These are phyloP conservation scores for Coccomyxa subellipsoidea DNA, from an alignment of 163 green algal species.

Conservation along the genomic window DNA sequence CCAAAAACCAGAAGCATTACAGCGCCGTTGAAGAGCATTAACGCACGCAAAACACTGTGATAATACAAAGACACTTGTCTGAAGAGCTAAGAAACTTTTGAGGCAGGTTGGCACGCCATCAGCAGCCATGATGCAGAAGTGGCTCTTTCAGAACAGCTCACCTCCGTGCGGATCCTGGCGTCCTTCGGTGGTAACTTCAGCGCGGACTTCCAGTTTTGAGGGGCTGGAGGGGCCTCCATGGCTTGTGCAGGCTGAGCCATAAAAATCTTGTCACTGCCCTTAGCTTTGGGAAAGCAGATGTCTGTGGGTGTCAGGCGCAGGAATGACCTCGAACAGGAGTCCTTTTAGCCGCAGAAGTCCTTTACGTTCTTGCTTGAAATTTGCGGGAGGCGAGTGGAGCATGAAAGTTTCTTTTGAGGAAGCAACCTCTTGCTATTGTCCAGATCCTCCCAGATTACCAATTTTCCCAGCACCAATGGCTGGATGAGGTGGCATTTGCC, in stretches of 20 bases:
- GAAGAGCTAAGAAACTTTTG: background rate
- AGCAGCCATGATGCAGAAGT: background rate
- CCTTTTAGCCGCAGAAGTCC: background rate
- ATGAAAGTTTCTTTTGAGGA: background rate
- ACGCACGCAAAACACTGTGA: too few relatives aligned
- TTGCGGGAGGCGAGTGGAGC: background rate
- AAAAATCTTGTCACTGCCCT: background rate
- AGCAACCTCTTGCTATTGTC: background rate
- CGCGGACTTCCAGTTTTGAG: conserved; percentile 47
- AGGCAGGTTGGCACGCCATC: background rate
- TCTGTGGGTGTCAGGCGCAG: background rate
- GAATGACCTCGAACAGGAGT: background rate
- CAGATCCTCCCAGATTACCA: background rate
- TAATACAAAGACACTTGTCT: too few relatives aligned
- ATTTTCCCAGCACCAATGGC: background rate
- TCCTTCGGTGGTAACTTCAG: conserved; percentile 70
- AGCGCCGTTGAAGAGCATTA: too few relatives aligned
- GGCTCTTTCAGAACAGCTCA: conserved; percentile 22
- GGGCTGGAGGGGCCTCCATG: background rate
- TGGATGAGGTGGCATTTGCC: background rate
- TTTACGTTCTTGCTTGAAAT: background rate
- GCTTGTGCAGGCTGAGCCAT: conserved; percentile 14
- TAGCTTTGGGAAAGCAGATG: background rate
- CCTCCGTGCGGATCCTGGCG: conserved; percentile 83
- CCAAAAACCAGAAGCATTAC: background rate